Percentiles rank a stretch among this genome's conserved stretches.
phyloP scores from a whole-genome alignment of 2,329 filamentous ascomycete genomes.

The Amauroascus niger region DNA sequence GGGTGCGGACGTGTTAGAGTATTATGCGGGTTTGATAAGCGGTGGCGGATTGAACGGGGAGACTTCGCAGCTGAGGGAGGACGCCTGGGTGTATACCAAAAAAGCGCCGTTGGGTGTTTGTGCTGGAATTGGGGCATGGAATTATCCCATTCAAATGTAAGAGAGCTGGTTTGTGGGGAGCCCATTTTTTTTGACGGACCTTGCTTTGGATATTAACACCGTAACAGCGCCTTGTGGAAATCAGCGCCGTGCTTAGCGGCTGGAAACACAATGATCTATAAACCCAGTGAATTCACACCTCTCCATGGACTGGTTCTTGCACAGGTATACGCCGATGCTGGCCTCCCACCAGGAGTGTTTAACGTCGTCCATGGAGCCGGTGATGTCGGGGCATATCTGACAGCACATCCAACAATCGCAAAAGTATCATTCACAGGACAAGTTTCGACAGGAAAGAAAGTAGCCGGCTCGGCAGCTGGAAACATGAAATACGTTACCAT shows the following conservation, averaged over 20 bases:
- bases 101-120: slow-evolving; percentile 77
- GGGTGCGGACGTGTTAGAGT: slow-evolving; percentile 76
- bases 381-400: slow-evolving; percentile 65
- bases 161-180: slow-evolving; percentile 5
- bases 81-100: slow-evolving; percentile 73
- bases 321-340: slow-evolving; percentile 66
- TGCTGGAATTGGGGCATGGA: slow-evolving; percentile 82
- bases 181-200: background rate
- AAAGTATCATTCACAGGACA: slow-evolving; percentile 90
- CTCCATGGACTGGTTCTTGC: slow-evolving; percentile 70
- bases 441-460: slow-evolving; percentile 71
- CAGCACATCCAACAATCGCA: slow-evolving; percentile 60
- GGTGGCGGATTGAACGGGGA: slow-evolving; percentile 72
- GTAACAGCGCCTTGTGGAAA: slow-evolving; percentile 63
- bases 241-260: slow-evolving; percentile 75
- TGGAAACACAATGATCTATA: slow-evolving; percentile 85
- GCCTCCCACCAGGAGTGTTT: slow-evolving; percentile 72
- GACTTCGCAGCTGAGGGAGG: slow-evolving; percentile 60
- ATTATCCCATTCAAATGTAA: slow-evolving; percentile 78
- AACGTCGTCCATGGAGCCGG: slow-evolving; percentile 77
- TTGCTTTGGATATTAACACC: background rate
- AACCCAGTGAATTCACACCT: slow-evolving; percentile 78
- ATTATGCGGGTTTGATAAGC: slow-evolving; percentile 70
- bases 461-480: slow-evolving; percentile 63
- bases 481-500: slow-evolving; percentile 87